phyloP scores from a whole-genome alignment of 148 eudicot genomes.

The Chenopodium suecicum region DNA sequence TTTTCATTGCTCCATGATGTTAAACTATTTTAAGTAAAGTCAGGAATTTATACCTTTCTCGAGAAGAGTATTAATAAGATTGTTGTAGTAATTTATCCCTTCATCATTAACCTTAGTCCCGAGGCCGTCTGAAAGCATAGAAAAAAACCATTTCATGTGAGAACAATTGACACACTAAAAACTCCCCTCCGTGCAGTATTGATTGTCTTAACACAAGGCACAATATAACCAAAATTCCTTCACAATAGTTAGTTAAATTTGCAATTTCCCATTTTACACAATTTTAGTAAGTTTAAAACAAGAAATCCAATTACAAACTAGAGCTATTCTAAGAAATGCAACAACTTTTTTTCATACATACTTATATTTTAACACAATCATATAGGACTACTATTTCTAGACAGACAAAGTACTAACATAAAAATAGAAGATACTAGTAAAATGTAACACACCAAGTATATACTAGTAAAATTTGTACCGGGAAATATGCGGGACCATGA shows the following conservation, averaged over 20 bases:
- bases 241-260: no score
- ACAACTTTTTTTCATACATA: neutral
- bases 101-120: slow-evolving; percentile 69
- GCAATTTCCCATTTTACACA: no score
- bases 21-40: neutral
- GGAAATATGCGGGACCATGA: slow-evolving; percentile 84
- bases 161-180: neutral
- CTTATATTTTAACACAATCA: neutral
- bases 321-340: neutral
- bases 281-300: no score
- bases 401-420: no score
- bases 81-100: slow-evolving; percentile 70
- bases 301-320: neutral
- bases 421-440: neutral
- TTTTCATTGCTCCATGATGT: neutral
- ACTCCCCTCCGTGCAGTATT: no score
- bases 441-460: neutral
- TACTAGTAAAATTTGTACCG: slow-evolving; percentile 36
- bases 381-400: no score
- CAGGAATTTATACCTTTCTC: slow-evolving; percentile 49
- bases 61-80: slow-evolving; percentile 63
- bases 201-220: no score
- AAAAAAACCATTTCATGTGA: slow-evolving; percentile 3
- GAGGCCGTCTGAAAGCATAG: slow-evolving; percentile 64
- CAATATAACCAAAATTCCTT: no score